phyloP scores from a whole-genome alignment of 768 basidiomycete genomes.

The Suillus subluteus region DNA sequence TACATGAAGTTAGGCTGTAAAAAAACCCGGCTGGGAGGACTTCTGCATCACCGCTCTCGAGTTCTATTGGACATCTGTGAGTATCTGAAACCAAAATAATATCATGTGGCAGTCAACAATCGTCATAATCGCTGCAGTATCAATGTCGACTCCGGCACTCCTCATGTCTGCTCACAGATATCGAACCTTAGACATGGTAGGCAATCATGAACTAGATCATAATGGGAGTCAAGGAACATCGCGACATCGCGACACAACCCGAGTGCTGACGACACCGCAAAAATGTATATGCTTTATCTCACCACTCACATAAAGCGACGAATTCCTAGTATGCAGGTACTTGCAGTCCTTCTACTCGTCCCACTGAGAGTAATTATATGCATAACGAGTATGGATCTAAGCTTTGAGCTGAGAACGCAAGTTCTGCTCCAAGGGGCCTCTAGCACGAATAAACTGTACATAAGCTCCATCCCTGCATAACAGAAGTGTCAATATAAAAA shows the following conservation, averaged over 20 bases:
- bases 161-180: background rate
- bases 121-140: background rate
- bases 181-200: background rate
- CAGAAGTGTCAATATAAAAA: constrained; percentile 14
- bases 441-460: constrained; percentile 90
- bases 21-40: background rate
- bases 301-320: background rate
- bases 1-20: background rate
- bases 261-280: too few relatives aligned
- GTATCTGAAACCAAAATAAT: background rate
- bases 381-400: constrained; percentile 32
- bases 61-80: background rate
- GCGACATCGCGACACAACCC: too few relatives aligned
- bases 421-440: constrained; percentile 86
- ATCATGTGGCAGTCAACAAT: background rate
- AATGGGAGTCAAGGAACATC: too few relatives aligned
- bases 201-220: background rate
- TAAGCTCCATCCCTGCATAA: constrained; percentile 85
- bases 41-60: background rate
- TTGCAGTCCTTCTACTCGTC: background rate
- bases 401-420: constrained; percentile 83
- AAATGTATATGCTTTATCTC: background rate
- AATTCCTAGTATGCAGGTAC: background rate
- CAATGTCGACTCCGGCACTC: background rate
- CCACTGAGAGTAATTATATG: background rate